Evolutionary conservation across 2,329 filamentous ascomycete genomes (phyloP), one percentile per base, ranked within the genome.

Genomic region (Trichoderma sp.): DNA sequence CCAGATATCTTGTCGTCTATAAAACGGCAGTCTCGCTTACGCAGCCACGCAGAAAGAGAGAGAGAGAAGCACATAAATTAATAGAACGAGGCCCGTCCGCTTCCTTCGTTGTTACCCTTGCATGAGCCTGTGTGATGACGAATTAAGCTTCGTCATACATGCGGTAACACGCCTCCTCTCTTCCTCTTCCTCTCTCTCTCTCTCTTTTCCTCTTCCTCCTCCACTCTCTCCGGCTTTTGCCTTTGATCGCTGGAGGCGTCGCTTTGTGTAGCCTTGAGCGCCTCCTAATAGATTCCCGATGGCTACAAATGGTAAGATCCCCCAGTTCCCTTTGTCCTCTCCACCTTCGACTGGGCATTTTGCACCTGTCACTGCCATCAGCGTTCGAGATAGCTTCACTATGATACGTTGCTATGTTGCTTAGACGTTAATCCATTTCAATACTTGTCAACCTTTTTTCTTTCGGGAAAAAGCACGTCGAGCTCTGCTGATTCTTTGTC

Each of bases 281-380:
- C 57, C 37, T 66, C 37, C 19, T 17, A 58, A 57, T 32, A 34
- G 50, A 45, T n/a, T 35, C n/a, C 75, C 74, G 73, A 77, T 77
- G 75, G 73, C 73, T 74, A 71, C 74, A 68, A 76, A 77, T 73
- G 75, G 75, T 76, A 74, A 63, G 53, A 35, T 53, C 25, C 32
- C 32, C 9, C 37, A 5, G 25, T 42, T 2, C 12, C n/a, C 2
- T 39, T 9, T 22, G 32, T 54, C 34, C 60, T 37, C 27, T 50
- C 53, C 45, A 13, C 67, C 34, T 19, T 58, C 17, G 15, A 39
- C 7, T 15, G 17, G 8, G n/a, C 27, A 37, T 27, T 25, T 34
- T 17, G n/a, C 10, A 10, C 34, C n/a, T 13, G 22, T 13, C 29
- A 32, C 25, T 15, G 42, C 5, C 72, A 57, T 71, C 68, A 56